These are phyloP conservation scores for Fusarium musae DNA, from an alignment of 2,329 filamentous ascomycete genomes.

Conservation along the genomic window DNA sequence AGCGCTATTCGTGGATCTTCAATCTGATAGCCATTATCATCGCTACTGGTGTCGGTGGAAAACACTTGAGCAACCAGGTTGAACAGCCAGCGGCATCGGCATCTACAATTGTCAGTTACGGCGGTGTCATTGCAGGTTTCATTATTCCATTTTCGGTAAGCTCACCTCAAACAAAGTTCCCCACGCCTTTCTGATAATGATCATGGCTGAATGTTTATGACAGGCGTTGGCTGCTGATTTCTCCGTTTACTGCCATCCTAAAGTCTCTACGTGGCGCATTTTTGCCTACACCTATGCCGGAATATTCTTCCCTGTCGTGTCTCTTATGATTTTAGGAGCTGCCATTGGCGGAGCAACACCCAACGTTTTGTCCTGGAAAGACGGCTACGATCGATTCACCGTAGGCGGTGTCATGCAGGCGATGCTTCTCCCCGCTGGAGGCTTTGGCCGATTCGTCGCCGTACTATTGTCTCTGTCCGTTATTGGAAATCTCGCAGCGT, in stretches of 20 bases:
- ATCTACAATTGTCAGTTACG: not conserved
- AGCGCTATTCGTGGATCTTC: not conserved
- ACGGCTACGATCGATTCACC: not conserved
- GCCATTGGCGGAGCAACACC: not conserved
- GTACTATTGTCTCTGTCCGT: not conserved
- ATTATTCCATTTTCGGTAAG: not conserved
- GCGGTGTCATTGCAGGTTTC: not conserved
- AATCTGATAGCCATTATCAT: not conserved
- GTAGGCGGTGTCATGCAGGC: not conserved
- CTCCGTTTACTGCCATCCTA: not conserved
- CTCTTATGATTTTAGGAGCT: not conserved
- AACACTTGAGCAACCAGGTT: not conserved
- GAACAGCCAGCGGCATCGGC: not conserved
- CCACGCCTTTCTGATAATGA: not conserved
- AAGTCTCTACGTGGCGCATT: not conserved
- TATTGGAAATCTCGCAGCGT: not conserved
- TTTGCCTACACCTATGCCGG: not conserved
- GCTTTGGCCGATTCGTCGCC: not conserved
- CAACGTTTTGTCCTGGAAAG: not conserved
- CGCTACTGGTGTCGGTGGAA: not conserved
- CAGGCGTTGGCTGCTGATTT: not conserved
- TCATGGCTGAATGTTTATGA: not conserved
- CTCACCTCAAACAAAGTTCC: rapidly evolving
- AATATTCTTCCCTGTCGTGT: not conserved
- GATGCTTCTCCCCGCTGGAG: not conserved